Percentiles rank a stretch among this genome's conserved stretches.
Conservation (phyloP, 164 flowering plant species). For the Akebia trifoliata region DNA sequence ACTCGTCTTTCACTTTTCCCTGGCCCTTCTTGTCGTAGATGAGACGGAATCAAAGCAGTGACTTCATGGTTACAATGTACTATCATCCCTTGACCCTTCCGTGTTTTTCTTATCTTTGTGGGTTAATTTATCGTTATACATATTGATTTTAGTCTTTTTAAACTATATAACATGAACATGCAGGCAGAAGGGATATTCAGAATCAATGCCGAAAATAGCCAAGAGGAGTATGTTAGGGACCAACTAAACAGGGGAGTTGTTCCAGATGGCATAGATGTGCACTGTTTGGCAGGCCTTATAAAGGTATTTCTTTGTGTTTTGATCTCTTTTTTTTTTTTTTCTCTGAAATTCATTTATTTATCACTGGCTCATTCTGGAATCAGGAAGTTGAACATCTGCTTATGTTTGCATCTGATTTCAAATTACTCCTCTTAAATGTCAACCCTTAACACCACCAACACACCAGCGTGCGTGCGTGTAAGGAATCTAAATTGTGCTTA, state of each 20-base stretch:
- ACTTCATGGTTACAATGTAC: neutral
- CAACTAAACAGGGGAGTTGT: slow-evolving; percentile 67
- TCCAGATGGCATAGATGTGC: slow-evolving; percentile 60
- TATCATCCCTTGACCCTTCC: neutral
- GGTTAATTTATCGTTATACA: too few species aligned
- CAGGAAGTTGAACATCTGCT: neutral
- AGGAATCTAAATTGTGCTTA: too few species aligned
- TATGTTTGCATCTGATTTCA: neutral
- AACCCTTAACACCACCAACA: too few species aligned
- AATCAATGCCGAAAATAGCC: slow-evolving; percentile 61
- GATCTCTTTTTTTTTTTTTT: too few species aligned
- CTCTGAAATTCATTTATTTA: neutral
- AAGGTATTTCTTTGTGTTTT: slow-evolving; percentile 51
- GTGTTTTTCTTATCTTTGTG: too few species aligned
- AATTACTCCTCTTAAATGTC: neutral
- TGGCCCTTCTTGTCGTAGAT: neutral
- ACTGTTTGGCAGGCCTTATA: slow-evolving; percentile 84
- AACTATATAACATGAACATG: slow-evolving; percentile 44
- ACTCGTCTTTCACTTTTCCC: neutral
- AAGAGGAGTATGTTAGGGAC: slow-evolving; percentile 70
- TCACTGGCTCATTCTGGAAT: slow-evolving; percentile 3
- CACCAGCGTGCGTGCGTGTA: too few species aligned
- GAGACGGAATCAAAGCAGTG: neutral
- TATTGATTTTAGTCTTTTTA: too few species aligned
- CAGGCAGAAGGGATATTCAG: slow-evolving; percentile 91